These are phyloP conservation scores for Rasamsonia emersonii DNA, from an alignment of 2,329 filamentous ascomycete genomes.

Conservation along the genomic window DNA sequence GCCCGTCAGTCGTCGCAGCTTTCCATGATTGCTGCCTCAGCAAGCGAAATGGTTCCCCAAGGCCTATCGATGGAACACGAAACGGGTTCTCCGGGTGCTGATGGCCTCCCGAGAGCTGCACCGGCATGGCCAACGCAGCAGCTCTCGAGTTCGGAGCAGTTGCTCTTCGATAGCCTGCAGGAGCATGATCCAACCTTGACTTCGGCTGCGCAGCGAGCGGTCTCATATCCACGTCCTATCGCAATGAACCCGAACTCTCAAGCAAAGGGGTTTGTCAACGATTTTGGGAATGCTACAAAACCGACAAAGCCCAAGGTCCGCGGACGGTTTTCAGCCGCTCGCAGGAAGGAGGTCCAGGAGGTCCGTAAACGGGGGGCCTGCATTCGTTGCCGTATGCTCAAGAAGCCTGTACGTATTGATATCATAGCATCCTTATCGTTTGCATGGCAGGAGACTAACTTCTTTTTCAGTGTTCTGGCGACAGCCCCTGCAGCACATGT, in stretches of 20 bases:
- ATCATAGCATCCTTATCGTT: conserved; percentile 1
- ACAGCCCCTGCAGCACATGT: conserved; percentile 52
- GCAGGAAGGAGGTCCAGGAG: conserved; percentile 51
- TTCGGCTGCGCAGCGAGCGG: conserved; percentile 30
- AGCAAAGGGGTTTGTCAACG: conserved; percentile 32
- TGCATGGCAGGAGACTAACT: conserved; percentile 1
- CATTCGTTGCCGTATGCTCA: conserved; percentile 56
- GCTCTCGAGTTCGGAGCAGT: conserved; percentile 30
- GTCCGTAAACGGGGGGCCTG: conserved; percentile 54
- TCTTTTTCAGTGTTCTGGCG: conserved; percentile 44
- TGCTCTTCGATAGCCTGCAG: conserved; percentile 31
- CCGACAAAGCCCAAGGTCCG: conserved; percentile 41
- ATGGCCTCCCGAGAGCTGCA: conserved; percentile 22
- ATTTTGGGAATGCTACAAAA: conserved; percentile 32
- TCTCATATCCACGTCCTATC: conserved; percentile 33
- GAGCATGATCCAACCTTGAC: conserved; percentile 32
- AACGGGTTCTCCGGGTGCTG: conserved; percentile 13
- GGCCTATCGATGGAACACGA: conserved; percentile 28
- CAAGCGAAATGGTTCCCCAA: conserved; percentile 38
- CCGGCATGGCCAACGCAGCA: conserved; percentile 24
- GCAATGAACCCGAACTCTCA: conserved; percentile 35
- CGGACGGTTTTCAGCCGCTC: conserved; percentile 47
- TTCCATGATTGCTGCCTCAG: conserved; percentile 39
- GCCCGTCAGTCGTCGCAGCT: conserved; percentile 33
- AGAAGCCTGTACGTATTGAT: conserved; percentile 50